phyloP scores from a whole-genome alignment of 768 basidiomycete species.

The Sistotremastrum niveocremeum region DNA sequence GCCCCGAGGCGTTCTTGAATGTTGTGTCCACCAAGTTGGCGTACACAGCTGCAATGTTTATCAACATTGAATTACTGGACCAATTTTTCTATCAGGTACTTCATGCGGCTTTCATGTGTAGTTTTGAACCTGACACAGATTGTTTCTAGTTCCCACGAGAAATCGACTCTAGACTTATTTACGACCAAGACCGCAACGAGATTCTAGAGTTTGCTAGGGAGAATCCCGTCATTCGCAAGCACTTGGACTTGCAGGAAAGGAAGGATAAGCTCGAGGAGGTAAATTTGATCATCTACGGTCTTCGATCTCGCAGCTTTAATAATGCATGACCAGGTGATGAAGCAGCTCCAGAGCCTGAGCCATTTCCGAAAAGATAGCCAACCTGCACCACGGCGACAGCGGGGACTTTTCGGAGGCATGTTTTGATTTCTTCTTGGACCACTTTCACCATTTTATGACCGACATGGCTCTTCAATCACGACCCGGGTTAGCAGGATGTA shows the following conservation, averaged over 20 bases:
- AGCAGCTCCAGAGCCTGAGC: conserved; percentile 84
- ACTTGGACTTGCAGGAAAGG: conserved; percentile 88
- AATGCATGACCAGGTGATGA: conserved; percentile 60
- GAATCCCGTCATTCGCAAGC: conserved; percentile 77
- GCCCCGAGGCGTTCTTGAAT: conserved; percentile 93
- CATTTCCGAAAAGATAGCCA: conserved; percentile 77
- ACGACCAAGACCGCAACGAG: conserved; percentile 84
- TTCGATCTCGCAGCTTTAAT: conserved; percentile 4
- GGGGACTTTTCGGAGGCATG: conserved; percentile 68
- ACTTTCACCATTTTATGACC: not conserved
- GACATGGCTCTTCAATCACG: conserved; percentile 2
- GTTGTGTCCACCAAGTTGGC: conserved; percentile 96
- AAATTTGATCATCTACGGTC: conserved; percentile 3
- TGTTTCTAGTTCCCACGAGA: conserved; percentile 78
- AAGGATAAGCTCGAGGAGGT: conserved; percentile 97
- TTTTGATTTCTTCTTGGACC: conserved; percentile 28
- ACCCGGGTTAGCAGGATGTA: not conserved
- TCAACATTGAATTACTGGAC: conserved; percentile 94
- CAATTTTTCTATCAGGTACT: conserved; percentile 96
- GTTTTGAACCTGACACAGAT: not conserved
- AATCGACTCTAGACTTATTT: conserved; percentile 86
- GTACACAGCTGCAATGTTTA: conserved; percentile 93
- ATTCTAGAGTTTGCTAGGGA: conserved; percentile 88
- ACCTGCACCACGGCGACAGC: conserved; percentile 54
- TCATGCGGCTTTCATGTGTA: not conserved